Evolutionary conservation across 148 eudicot genomes (phyloP).

Genomic region (Rhododendron kiyosumense): DNA sequence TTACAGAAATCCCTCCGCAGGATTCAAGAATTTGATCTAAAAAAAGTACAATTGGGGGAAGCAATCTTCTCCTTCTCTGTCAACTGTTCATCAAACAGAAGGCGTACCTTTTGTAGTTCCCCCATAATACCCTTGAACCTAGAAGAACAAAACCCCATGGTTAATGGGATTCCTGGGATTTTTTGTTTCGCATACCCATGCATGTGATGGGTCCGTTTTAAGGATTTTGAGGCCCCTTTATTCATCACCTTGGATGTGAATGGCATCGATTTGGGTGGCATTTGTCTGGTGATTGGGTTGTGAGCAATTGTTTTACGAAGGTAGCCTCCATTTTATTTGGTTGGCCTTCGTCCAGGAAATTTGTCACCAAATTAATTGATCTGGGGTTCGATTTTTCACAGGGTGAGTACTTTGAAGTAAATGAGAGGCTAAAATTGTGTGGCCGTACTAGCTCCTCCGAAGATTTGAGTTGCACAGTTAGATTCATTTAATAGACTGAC

Average conservation of each 20-base stretch:
- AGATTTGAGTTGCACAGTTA: too few relatives aligned
- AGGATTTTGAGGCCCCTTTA: conserved; percentile 4
- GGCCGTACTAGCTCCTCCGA: too few relatives aligned
- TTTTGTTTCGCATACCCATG: background rate
- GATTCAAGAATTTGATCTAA: background rate
- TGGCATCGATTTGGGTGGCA: conserved; percentile 3
- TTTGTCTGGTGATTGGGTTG: conserved; percentile 3
- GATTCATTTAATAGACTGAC: too few relatives aligned
- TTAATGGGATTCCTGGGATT: conserved; percentile 2
- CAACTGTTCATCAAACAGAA: conserved; percentile 5
- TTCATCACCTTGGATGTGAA: background rate
- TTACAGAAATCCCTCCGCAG: background rate
- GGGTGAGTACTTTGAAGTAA: too few relatives aligned
- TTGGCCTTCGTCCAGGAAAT: background rate
- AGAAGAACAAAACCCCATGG: background rate
- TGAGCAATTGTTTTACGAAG: background rate
- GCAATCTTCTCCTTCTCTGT: conserved; percentile 5
- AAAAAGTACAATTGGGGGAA: conserved; percentile 2
- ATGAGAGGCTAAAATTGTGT: too few relatives aligned
- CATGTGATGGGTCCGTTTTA: background rate
- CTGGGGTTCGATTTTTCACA: too few relatives aligned
- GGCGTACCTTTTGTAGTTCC: background rate
- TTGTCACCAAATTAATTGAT: too few relatives aligned
- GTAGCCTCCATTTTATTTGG: background rate
- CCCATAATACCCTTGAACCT: background rate